Conservation (phyloP, 805 yeast species). For the Candida schatavii region DNA sequence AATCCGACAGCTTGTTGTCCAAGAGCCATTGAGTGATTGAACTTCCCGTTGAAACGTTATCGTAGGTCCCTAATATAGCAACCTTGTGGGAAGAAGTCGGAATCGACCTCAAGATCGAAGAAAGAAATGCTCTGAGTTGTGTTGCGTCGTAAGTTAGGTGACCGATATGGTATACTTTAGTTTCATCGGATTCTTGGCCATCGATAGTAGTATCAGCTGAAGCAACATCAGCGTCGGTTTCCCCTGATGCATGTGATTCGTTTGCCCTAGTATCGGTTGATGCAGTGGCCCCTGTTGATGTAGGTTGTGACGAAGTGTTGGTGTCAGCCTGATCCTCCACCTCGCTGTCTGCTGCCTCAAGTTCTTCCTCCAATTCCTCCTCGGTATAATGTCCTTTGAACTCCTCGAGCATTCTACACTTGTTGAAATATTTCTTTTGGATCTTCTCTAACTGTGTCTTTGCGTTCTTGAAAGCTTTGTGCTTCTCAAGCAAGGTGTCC, state of each 20-base stretch:
- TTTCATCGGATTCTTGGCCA: slow-evolving; percentile 21
- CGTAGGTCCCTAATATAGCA: slow-evolving; percentile 67
- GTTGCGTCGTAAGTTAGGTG: slow-evolving; percentile 25
- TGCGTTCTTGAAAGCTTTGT: slow-evolving; percentile 50
- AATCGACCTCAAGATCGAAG: slow-evolving; percentile 36
- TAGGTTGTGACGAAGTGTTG: slow-evolving; percentile 4
- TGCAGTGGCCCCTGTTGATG: slow-evolving; percentile 5
- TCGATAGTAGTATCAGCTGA: neutral
- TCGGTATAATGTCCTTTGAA: slow-evolving; percentile 47
- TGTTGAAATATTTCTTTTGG: slow-evolving; percentile 71
- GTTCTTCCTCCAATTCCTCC: slow-evolving; percentile 38
- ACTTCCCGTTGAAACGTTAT: slow-evolving; percentile 59
- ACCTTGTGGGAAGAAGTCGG: slow-evolving; percentile 56
- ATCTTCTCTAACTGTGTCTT: slow-evolving; percentile 49
- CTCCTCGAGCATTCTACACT: slow-evolving; percentile 72
- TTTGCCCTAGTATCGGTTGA: slow-evolving; percentile 10
- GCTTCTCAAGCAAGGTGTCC: slow-evolving; percentile 47
- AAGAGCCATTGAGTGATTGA: slow-evolving; percentile 59
- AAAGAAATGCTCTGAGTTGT: slow-evolving; percentile 32
- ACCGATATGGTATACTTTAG: slow-evolving; percentile 29
- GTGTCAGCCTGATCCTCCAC: slow-evolving; percentile 2
- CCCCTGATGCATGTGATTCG: slow-evolving; percentile 4
- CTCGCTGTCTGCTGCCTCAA: slow-evolving; percentile 16
- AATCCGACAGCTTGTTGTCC: slow-evolving; percentile 34
- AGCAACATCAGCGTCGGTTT: neutral